These are phyloP conservation scores for Aspergillus sojae DNA, from an alignment of 2,329 filamentous ascomycete species.

Conservation along the genomic window DNA sequence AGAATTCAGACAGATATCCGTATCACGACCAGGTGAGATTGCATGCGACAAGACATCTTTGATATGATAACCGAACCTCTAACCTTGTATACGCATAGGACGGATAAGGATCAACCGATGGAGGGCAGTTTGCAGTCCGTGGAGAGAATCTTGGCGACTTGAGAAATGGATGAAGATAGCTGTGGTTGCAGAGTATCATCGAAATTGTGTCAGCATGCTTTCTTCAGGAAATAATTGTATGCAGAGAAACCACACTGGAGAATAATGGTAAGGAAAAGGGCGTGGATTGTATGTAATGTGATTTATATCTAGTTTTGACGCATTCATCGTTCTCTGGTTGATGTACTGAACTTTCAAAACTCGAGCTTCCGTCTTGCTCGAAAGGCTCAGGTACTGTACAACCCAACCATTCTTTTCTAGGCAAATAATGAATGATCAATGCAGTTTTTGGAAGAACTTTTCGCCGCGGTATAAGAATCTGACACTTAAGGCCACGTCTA, in stretches of 20 bases:
- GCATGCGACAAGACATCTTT: not conserved
- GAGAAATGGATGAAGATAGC: not conserved
- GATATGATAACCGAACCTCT: not conserved
- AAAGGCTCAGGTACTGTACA: not conserved
- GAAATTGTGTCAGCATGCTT: not conserved
- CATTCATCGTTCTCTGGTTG: not conserved
- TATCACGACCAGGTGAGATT: conserved; percentile 69
- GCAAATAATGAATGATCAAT: not conserved
- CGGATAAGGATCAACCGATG: conserved; percentile 77
- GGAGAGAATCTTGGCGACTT: conserved; percentile 49
- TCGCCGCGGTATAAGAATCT: not conserved
- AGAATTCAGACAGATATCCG: conserved; percentile 84
- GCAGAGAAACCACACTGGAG: not conserved
- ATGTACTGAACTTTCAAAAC: not conserved
- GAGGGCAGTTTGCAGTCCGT: conserved; percentile 70
- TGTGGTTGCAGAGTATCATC: not conserved
- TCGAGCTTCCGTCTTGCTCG: not conserved
- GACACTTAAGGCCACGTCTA: not conserved
- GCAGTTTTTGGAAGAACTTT: not conserved
- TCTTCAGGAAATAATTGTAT: not conserved
- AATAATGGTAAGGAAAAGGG: not conserved
- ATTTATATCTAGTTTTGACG: not conserved
- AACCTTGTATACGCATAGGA: conserved; percentile 51
- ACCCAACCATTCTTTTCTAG: not conserved
- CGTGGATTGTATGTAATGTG: not conserved